Base-by-base conservation (phyloP, 164 flowering plant species). In the Macadamia integrifolia region DNA sequence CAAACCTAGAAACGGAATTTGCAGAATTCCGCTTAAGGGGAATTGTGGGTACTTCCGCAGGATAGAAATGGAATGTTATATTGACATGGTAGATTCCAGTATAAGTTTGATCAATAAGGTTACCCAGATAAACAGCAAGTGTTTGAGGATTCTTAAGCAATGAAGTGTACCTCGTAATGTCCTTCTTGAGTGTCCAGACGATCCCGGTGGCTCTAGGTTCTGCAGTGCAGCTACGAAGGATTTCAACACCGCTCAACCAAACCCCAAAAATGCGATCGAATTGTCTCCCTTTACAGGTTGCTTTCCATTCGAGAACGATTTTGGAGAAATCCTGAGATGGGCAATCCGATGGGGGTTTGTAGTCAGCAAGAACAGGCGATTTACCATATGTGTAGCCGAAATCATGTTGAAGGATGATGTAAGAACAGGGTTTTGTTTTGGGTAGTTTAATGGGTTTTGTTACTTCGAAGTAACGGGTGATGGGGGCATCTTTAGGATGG, bases 181-280 rank as follows among this genome's bases (percentile, higher is more conserved):
- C 98, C 76, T 93, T 93, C 77, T 84, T 58, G 6, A 90, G 93
- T 7, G 75, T 87, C 98, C 98, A 91, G 42, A 88, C 65, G 58
- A 82, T 91, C 7, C 97, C 97, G 48, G 78, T 78, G 13, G 83
- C 73, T 28, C 80, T 82, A 0, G 97, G 98, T 77, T 92, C 98
- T 6, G 97, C 97, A 0, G 93, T 88, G 76, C 97, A 94, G 80
- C 97, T 87, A 49, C 98, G 72, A 15, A 94, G 82, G 67, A 94
- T 72, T 90, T 94, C 97, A 9, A 86, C 97, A 0, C 97, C 98
- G n/a, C 86, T 81, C 3, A 94, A 71, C 99, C 97, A 94, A 65
- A 92, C 83, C 13, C 99, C 97, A 63, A 92, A 92, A 58, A 92
- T 94, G 8, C 99, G 80, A 70, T 94, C 97, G 52, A 85, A 92